These are phyloP conservation scores for Amesomyces nigricolor DNA, from an alignment of 2,329 filamentous ascomycete species.

Conservation along the genomic window DNA sequence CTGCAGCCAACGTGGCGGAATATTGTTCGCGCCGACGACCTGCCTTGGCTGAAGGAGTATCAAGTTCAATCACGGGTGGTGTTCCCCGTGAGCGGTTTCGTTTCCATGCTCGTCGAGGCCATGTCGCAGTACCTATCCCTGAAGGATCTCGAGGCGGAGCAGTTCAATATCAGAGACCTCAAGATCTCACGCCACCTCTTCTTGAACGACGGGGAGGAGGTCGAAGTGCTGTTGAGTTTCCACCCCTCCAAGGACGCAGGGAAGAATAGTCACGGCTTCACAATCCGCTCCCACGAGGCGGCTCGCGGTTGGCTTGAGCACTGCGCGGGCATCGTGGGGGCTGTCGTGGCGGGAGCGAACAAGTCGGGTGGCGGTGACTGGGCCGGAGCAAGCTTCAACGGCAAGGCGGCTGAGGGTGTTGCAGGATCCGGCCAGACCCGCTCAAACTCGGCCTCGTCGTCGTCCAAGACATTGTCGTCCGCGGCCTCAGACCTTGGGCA, in stretches of 20 bases:
- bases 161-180: constrained; percentile 28
- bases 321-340: constrained; percentile 27
- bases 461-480: constrained; percentile 15
- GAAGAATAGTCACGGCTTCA: constrained; percentile 28
- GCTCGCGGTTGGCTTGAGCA: constrained; percentile 29
- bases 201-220: constrained; percentile 27
- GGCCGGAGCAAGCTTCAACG: no score
- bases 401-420: constrained; percentile 5
- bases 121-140: constrained; percentile 25
- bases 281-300: constrained; percentile 29
- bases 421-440: constrained; percentile 4
- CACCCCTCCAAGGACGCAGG: constrained; percentile 18
- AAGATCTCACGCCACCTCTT: constrained; percentile 29
- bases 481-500: constrained; percentile 15
- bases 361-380: constrained; percentile 29
- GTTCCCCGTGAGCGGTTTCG: constrained; percentile 40
- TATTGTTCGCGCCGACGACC: constrained; percentile 32
- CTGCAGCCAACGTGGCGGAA: constrained; percentile 37
- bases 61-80: constrained; percentile 42
- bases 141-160: constrained; percentile 13
- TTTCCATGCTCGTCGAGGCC: constrained; percentile 37
- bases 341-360: not conserved
- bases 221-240: constrained; percentile 27
- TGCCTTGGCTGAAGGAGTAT: constrained; percentile 46
- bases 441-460: constrained; percentile 13